A percentile compares a stretch with the other conserved stretches of the same genome.
Evolutionary conservation across 1,284 basidiomycete genomes (phyloP).

Genomic region (Cystobasidium pallidum): DNA sequence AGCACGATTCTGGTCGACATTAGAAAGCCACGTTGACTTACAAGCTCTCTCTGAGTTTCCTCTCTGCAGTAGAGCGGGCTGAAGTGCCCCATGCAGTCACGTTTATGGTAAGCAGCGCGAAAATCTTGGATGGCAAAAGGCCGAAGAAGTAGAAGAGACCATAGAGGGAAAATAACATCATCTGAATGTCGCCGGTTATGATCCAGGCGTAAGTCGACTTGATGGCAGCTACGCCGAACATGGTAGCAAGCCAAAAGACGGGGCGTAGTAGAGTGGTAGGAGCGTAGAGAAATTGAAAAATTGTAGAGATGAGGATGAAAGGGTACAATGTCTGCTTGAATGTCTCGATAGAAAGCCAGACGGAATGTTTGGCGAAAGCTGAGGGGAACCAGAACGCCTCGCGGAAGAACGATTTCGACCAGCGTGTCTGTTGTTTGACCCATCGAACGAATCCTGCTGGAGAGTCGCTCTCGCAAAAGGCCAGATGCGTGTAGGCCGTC

Average conservation of each 20-base stretch:
- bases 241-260: constrained; percentile 20
- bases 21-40: neutral
- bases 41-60: constrained; percentile 13
- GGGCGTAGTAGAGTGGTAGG: constrained; percentile 16
- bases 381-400: constrained; percentile 25
- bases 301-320: constrained; percentile 22
- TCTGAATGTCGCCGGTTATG: constrained; percentile 5
- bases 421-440: constrained; percentile 26
- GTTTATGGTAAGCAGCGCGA: constrained; percentile 19
- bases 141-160: constrained; percentile 27
- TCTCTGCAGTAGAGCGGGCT: constrained; percentile 15
- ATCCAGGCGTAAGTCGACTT: constrained; percentile 24
- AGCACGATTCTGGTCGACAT: neutral
- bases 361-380: constrained; percentile 24
- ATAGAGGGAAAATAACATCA: constrained; percentile 21
- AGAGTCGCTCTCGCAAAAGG: constrained; percentile 32
- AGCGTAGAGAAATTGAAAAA: constrained; percentile 25
- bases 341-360: constrained; percentile 23
- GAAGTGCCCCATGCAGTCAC: constrained; percentile 22
- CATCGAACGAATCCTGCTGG: constrained; percentile 25
- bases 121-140: constrained; percentile 20
- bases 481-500: constrained; percentile 21
- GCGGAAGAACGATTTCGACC: constrained; percentile 30
- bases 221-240: constrained; percentile 22
- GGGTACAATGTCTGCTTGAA: constrained; percentile 25